Conservation (phyloP, 495 filamentous ascomycete genomes). For the Peziza echinospora region DNA sequence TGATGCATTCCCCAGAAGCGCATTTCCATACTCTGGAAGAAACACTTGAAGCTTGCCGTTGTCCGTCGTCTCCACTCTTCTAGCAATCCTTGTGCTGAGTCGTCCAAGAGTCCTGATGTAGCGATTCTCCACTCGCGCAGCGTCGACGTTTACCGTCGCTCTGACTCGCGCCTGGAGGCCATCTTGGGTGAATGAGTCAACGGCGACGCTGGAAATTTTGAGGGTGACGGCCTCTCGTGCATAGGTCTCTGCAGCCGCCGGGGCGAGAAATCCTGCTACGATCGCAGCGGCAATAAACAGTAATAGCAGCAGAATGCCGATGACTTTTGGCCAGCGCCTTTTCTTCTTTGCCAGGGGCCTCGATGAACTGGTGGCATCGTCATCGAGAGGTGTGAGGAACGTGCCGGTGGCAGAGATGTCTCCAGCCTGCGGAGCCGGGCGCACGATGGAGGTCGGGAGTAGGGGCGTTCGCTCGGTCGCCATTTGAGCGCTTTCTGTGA, state of each 20-base stretch:
- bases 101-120: constrained; percentile 51
- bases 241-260: constrained; percentile 62
- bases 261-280: constrained; percentile 45
- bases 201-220: constrained; percentile 55
- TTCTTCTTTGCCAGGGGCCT: constrained; percentile 3
- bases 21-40: constrained; percentile 61
- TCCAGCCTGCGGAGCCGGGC: neutral
- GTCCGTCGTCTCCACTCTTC: constrained; percentile 41
- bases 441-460: neutral
- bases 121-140: constrained; percentile 42
- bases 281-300: neutral
- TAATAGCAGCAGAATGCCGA: neutral
- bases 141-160: constrained; percentile 61
- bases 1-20: constrained; percentile 52
- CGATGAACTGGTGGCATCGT: constrained; percentile 12
- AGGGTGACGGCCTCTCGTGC: constrained; percentile 61
- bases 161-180: constrained; percentile 60
- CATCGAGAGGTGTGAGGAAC: neutral
- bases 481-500: neutral
- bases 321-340: neutral
- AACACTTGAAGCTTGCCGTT: constrained; percentile 52
- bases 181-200: constrained; percentile 56
- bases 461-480: neutral
- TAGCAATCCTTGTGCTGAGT: constrained; percentile 61
- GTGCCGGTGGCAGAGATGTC: neutral